Evolutionary conservation across 768 basidiomycete species (phyloP).

Genomic region (Pleurotus djamor): DNA sequence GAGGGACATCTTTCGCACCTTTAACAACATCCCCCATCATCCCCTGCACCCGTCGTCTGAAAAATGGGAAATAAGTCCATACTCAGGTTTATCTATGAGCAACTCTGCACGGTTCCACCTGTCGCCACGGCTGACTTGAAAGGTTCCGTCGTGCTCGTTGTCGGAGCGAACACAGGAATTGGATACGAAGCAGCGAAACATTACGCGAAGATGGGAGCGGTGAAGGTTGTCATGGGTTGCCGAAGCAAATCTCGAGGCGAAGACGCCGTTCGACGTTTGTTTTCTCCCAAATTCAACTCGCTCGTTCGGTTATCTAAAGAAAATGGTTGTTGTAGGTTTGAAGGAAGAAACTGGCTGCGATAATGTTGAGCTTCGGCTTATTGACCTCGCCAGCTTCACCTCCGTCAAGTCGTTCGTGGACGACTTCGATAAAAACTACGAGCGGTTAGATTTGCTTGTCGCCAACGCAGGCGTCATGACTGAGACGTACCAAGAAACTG

Average conservation of each 20-base stretch:
- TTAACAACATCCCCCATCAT: no score
- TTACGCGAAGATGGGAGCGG: constrained; percentile 41
- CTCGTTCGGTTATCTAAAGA: background rate
- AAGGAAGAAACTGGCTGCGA: constrained; percentile 28
- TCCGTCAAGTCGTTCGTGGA: constrained; percentile 38
- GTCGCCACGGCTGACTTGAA: background rate
- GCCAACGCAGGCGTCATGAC: constrained; percentile 35
- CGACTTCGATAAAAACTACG: constrained; percentile 20
- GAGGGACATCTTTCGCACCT: no score
- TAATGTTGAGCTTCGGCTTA: constrained; percentile 31
- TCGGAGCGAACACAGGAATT: constrained; percentile 44
- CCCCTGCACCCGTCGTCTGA: no score
- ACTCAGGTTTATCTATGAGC: background rate
- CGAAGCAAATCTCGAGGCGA: constrained; percentile 30
- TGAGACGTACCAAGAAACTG: constrained; percentile 18
- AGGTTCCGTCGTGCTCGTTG: background rate
- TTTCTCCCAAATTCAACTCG: background rate
- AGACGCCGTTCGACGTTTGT: constrained; percentile 31
- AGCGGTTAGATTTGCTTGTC: constrained; percentile 42
- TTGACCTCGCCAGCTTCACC: constrained; percentile 39
- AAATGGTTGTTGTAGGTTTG: constrained; percentile 15
- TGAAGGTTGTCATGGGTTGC: constrained; percentile 35
- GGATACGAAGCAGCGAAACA: constrained; percentile 46
- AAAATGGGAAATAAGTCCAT: background rate
- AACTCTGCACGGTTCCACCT: background rate